A percentile compares a stretch with the other conserved stretches of the same genome.
Evolutionary conservation across 768 basidiomycete genomes (phyloP).

Genomic region (Russula earlei): DNA sequence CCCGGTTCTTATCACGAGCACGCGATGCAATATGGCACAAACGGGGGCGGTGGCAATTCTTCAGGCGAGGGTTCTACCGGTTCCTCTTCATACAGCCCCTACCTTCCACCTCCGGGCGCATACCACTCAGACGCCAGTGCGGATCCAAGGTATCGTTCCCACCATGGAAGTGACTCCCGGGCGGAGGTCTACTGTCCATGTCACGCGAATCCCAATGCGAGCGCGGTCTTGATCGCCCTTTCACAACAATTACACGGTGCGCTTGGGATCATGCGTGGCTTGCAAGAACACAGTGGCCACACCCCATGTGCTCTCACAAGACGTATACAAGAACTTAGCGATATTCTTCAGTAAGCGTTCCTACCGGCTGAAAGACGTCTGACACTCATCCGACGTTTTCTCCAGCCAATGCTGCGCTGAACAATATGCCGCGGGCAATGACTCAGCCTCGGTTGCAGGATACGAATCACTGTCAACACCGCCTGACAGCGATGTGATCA

Average conservation of each 20-base stretch:
- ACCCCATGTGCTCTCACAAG: conserved; percentile 12
- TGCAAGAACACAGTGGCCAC: conserved; percentile 17
- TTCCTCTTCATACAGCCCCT: conserved; percentile 20
- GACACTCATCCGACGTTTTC: background rate
- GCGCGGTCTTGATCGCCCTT: conserved; percentile 10
- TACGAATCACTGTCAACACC: conserved; percentile 19
- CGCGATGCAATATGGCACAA: conserved; percentile 5
- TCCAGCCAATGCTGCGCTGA: conserved; percentile 13
- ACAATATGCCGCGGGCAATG: conserved; percentile 10
- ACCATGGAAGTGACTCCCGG: conserved; percentile 7
- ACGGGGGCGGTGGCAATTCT: conserved; percentile 4
- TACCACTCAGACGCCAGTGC: conserved; percentile 13
- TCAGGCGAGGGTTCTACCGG: conserved; percentile 17
- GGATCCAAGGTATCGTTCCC: conserved; percentile 14
- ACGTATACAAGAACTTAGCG: conserved; percentile 19
- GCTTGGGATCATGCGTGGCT: conserved; percentile 12
- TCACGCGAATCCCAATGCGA: conserved; percentile 17
- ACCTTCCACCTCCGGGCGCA: conserved; percentile 15
- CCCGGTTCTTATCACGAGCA: conserved; percentile 12
- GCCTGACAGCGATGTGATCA: conserved; percentile 20
- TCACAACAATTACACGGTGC: conserved; percentile 18
- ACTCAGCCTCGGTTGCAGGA: conserved; percentile 9
- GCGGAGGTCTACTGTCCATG: conserved; percentile 16
- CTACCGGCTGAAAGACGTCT: too few relatives aligned
- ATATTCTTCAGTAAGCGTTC: conserved; percentile 18